Conservation (phyloP, 139 green algal genomes). For the Coelastrella sp. region DNA sequence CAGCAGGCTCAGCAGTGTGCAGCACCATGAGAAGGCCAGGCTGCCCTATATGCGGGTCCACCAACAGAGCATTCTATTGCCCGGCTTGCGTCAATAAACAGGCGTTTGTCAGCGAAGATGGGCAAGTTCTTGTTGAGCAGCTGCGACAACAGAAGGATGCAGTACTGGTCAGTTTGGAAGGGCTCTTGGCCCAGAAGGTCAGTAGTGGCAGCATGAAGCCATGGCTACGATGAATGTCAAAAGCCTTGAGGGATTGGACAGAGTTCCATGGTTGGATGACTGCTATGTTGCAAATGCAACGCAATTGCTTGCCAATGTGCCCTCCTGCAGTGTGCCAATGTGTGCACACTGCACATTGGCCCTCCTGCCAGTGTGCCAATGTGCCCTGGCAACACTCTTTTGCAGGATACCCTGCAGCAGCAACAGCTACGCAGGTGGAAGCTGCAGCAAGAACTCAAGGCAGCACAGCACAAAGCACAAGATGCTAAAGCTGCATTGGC, state of each 20-base stretch:
- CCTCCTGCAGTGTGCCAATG: too few species aligned
- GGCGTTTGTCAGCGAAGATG: neutral
- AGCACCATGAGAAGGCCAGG: neutral
- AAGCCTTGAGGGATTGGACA: too few species aligned
- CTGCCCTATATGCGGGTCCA: conserved; percentile 4
- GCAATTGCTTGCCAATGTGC: too few species aligned
- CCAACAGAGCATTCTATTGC: conserved; percentile 41
- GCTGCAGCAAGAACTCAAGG: conserved; percentile 9
- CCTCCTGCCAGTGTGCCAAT: too few species aligned
- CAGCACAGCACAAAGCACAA: conserved; percentile 8
- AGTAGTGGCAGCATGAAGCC: neutral
- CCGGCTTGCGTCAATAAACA: conserved; percentile 38
- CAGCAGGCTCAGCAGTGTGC: neutral
- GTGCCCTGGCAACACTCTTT: too few species aligned
- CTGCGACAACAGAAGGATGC: conserved; percentile 19
- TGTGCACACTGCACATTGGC: too few species aligned
- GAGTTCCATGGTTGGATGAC: too few species aligned
- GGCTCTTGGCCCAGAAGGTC: neutral
- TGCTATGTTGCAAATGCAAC: too few species aligned
- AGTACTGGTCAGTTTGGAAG: conserved; percentile 25
- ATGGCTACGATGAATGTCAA: too few species aligned
- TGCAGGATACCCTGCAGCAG: neutral
- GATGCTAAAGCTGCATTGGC: conserved; percentile 1
- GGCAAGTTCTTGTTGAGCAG: neutral
- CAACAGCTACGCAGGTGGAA: conserved; percentile 29